phyloP scores from a whole-genome alignment of 192 early-diverging fungal genomes.

The Diversispora epigaea region DNA sequence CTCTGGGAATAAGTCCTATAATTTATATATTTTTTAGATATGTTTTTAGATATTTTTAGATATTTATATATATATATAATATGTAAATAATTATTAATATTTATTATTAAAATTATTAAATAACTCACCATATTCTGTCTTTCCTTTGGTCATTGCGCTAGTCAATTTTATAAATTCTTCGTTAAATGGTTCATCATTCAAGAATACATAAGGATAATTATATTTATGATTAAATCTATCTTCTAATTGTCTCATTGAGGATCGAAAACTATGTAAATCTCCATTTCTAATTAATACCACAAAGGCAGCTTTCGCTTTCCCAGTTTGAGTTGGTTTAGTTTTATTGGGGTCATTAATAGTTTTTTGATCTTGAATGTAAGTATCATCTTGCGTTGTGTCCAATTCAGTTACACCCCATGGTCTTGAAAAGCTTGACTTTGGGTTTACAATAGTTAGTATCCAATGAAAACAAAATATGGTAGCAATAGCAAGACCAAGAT shows the following conservation, averaged over 20 bases:
- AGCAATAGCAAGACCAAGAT: not conserved
- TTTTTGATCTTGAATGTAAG: not conserved
- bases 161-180: constrained; percentile 65
- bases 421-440: constrained; percentile 8
- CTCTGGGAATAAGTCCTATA: constrained; percentile 50
- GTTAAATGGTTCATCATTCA: constrained; percentile 77
- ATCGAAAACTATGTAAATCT: constrained; percentile 60
- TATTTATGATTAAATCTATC: constrained; percentile 76
- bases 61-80: too few species aligned
- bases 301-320: constrained; percentile 38
- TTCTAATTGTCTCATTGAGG: constrained; percentile 72
- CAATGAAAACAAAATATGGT: constrained; percentile 1
- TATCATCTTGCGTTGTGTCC: not conserved
- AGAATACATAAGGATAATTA: constrained; percentile 85
- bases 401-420: not conserved
- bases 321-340: not conserved
- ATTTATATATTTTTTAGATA: not conserved
- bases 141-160: constrained; percentile 53
- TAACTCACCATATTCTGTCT: constrained; percentile 57
- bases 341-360: not conserved
- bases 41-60: not conserved
- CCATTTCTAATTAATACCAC: constrained; percentile 76
- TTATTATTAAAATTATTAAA: not conserved
- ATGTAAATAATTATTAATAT: too few species aligned
- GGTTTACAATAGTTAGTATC: not conserved